phyloP scores from a whole-genome alignment of 257 asterid species.

The Gardenia jasminoides region DNA sequence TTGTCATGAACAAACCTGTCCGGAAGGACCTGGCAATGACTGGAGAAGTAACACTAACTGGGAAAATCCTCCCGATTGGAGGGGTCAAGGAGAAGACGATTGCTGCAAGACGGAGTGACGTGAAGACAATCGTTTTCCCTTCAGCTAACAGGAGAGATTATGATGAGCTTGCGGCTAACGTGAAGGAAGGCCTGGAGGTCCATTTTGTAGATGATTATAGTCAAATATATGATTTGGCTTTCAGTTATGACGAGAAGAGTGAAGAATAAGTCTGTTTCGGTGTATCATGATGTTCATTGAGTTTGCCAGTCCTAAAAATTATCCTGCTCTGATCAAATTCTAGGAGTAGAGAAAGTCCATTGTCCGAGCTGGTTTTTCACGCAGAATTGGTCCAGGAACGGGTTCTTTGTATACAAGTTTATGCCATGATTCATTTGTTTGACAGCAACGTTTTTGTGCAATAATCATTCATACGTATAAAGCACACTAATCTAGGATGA shows the following conservation, averaged over 20 bases:
- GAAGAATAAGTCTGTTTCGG: constrained; percentile 4
- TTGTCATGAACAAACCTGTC: constrained; percentile 74
- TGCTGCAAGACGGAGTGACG: constrained; percentile 90
- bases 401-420: background rate
- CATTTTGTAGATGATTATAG: constrained; percentile 82
- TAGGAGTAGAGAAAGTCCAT: background rate
- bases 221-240: constrained; percentile 72
- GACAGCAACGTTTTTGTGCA: background rate
- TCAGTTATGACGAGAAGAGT: constrained; percentile 25
- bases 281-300: background rate
- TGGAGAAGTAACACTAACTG: constrained; percentile 86
- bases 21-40: constrained; percentile 97
- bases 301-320: background rate
- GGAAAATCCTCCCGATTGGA: constrained; percentile 94
- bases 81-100: constrained; percentile 99
- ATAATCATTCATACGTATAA: background rate
- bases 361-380: background rate
- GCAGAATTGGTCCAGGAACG: background rate
- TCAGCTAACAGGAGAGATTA: constrained; percentile 92
- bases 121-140: constrained; percentile 85
- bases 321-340: background rate
- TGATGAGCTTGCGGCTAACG: constrained; percentile 90
- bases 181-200: constrained; percentile 90
- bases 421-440: background rate
- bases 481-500: background rate